Base-by-base conservation (phyloP, 1,284 basidiomycete species). In the Pascua guehoae region DNA sequence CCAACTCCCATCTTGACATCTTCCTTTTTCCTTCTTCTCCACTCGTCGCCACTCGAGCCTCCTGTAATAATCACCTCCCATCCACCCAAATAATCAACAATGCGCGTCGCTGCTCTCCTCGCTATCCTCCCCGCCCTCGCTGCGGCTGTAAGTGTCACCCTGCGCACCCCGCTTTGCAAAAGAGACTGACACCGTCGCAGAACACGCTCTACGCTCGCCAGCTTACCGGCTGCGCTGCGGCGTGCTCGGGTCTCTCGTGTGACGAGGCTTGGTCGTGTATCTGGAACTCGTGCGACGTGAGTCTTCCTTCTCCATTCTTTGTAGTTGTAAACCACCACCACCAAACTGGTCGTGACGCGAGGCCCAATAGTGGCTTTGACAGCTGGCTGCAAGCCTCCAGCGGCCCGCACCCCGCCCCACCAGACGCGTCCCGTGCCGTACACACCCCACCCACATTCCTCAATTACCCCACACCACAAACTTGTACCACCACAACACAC, bases 261-360 rank as follows among this genome's bases (percentile, higher is more conserved):
- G 39, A 39, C 14, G 52, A 58, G 38, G 55, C 53, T 54, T 52
- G 42, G 38, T 24, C 18, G 17, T 62, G 60, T 39, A 49, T 62
- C 54, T 62, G 60, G 60, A 43, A 62, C 45, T 15, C 17, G 17
- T 62, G 56, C 39, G 49, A 62, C 54, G 60, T 62, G 54, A 62
- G 60, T 56, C 37, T n/a, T 1, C 12, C 12, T 8, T 16, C 14
- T 12, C 9, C 14, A 40, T 15, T 36, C 11, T 32, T 40, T 16
- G 44, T 39, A 18, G 17, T 32, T 32, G 24, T 32, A 32, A 32
- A 4, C 24, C 24, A 32, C 24, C 24, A 32, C 24, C 24, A 7
- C 7, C 24, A 7, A n/a, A n/a, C n/a, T 32, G 24, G 24, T 32
- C 24, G 24, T 32, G 24, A 32, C 24, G 24, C 24, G 24, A 32